Evolutionary conservation across 2,329 filamentous ascomycete species (phyloP).

Genomic region (Diaporthe citrichinensis): DNA sequence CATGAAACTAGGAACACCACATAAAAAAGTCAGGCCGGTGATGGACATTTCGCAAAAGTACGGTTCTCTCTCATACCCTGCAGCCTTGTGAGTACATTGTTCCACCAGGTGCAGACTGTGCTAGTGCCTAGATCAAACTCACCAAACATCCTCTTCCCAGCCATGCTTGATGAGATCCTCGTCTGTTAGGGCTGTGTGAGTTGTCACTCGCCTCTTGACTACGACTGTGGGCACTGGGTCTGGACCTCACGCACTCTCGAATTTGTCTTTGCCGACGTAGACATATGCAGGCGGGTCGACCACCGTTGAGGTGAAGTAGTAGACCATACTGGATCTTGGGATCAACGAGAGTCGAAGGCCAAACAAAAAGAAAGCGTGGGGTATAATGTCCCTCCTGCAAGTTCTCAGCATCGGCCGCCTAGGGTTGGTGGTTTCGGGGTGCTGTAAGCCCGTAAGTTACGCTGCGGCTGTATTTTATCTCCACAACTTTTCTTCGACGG

Average conservation of each 20-base stretch:
- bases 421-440: background rate
- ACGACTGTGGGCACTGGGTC: constrained; percentile 14
- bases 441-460: constrained; percentile 24
- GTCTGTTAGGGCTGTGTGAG: constrained; percentile 68
- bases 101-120: background rate
- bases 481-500: constrained; percentile 32
- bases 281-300: constrained; percentile 88
- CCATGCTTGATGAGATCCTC: constrained; percentile 96
- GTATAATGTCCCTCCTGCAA: background rate
- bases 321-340: constrained; percentile 77
- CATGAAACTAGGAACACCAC: constrained; percentile 80
- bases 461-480: constrained; percentile 33
- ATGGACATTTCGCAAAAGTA: background rate
- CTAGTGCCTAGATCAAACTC: constrained; percentile 45
- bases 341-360: background rate
- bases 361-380: background rate
- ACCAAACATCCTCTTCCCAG: constrained; percentile 97
- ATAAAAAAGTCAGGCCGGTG: constrained; percentile 26
- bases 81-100: constrained; percentile 30
- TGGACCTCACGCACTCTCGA: constrained; percentile 81
- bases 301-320: constrained; percentile 91
- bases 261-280: constrained; percentile 99
- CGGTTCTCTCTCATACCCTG: constrained; percentile 50
- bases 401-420: background rate
- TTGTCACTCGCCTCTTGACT: constrained; percentile 39